Percentiles rank a stretch among this genome's conserved stretches.
These are phyloP conservation scores for Picea mariana DNA, from an alignment of 83 land plant genomes.

Conservation along the genomic window DNA sequence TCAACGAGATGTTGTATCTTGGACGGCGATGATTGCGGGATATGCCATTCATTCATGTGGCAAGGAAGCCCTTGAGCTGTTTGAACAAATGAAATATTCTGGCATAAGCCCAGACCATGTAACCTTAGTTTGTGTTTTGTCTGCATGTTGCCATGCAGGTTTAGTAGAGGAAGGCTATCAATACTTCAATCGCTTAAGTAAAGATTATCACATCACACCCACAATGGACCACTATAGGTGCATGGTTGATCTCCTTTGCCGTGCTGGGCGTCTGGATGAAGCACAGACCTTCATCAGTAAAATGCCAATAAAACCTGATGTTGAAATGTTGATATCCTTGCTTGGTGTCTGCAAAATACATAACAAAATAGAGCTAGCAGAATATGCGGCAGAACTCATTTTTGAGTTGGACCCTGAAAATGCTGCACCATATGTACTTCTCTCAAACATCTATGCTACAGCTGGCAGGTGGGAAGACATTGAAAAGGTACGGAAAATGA, in stretches of 20 bases:
- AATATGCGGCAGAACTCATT: conserved; percentile 23
- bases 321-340: conserved; percentile 29
- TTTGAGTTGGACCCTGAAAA: conserved; percentile 15
- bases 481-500: conserved; percentile 16
- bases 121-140: conserved; percentile 25
- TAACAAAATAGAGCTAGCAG: conserved; percentile 25
- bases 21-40: conserved; percentile 29
- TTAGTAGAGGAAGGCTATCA: conserved; percentile 25
- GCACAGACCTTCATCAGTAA: background rate
- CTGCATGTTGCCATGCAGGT: conserved; percentile 38
- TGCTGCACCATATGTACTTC: conserved; percentile 23
- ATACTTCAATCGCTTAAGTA: conserved; percentile 19
- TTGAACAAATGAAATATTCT: conserved; percentile 13
- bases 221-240: conserved; percentile 29
- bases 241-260: conserved; percentile 18
- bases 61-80: conserved; percentile 16
- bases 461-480: conserved; percentile 28
- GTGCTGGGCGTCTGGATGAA: conserved; percentile 20
- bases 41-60: conserved; percentile 1
- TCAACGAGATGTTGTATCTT: too few species aligned
- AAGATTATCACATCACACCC: conserved; percentile 17
- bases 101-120: conserved; percentile 22
- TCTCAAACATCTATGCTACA: conserved; percentile 37
- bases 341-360: conserved; percentile 29
- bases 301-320: background rate